Percentiles rank a stretch among this genome's conserved stretches.
Evolutionary conservation across 306 rosid species (phyloP).

Genomic region (Citrullus amarus): DNA sequence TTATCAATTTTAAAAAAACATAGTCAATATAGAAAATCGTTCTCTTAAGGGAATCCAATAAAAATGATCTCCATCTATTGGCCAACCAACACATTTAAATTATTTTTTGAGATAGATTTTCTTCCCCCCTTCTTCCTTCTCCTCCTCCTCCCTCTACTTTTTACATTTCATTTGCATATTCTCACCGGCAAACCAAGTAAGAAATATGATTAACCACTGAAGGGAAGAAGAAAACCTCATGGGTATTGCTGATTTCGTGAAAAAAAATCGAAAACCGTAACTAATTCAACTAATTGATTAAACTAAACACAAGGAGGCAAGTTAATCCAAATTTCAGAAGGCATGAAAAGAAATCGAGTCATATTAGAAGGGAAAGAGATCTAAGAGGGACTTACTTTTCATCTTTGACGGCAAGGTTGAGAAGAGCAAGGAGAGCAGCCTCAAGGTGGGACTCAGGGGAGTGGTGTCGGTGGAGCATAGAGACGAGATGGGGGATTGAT

Average conservation of each 20-base stretch:
- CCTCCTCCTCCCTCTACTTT: neutral
- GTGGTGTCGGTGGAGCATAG: conserved; percentile 45
- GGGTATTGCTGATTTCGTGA: conserved; percentile 6
- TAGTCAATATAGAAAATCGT: neutral
- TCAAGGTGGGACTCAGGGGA: conserved; percentile 55
- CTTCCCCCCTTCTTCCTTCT: neutral
- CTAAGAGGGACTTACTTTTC: conserved; percentile 39
- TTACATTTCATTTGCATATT: neutral
- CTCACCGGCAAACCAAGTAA: conserved; percentile 11
- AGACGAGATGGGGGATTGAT: conserved; percentile 49
- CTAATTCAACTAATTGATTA: neutral
- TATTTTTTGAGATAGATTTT: neutral
- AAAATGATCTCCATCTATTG: neutral
- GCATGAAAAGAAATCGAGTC: neutral
- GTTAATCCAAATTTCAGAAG: neutral
- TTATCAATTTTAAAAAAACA: neutral
- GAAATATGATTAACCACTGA: neutral
- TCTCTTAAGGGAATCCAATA: neutral
- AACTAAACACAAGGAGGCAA: neutral
- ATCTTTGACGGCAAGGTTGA: conserved; percentile 93
- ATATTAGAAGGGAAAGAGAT: neutral
- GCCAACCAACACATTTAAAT: neutral
- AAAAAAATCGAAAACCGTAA: neutral
- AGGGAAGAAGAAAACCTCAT: neutral
- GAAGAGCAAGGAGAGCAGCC: conserved; percentile 78